Conservation (phyloP, 2,329 filamentous ascomycete species). For the Aspergillus neotritici region DNA sequence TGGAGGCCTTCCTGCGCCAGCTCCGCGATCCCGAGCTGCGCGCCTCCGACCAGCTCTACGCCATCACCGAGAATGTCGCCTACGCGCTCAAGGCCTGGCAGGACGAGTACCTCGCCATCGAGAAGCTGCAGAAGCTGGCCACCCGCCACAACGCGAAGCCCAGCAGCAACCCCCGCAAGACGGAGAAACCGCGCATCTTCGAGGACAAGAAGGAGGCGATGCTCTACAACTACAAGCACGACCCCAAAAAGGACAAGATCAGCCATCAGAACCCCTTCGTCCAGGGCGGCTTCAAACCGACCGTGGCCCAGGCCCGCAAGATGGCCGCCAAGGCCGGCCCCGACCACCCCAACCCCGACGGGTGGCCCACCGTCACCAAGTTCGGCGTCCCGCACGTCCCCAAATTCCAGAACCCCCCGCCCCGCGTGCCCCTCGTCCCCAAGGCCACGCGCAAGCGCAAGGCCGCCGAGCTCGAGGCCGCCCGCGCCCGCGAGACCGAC, state of each 20-base stretch:
- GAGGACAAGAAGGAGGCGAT: slow-evolving; percentile 58
- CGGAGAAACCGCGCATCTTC: slow-evolving; percentile 46
- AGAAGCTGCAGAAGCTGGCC: slow-evolving; percentile 45
- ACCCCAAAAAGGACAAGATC: slow-evolving; percentile 41
- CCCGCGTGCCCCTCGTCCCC: slow-evolving; percentile 18
- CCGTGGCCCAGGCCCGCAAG: slow-evolving; percentile 37
- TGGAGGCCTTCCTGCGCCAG: slow-evolving; percentile 33
- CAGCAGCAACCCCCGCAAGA: slow-evolving; percentile 47
- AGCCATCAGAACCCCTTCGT: slow-evolving; percentile 54
- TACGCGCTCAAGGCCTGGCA: slow-evolving; percentile 51
- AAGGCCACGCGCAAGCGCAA: slow-evolving; percentile 35
- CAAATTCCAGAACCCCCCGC: slow-evolving; percentile 30
- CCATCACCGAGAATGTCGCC: slow-evolving; percentile 51
- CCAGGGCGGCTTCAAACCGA: slow-evolving; percentile 47
- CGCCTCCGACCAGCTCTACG: slow-evolving; percentile 50
- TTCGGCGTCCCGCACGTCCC: slow-evolving; percentile 35
- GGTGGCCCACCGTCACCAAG: slow-evolving; percentile 34
- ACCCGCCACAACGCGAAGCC: slow-evolving; percentile 48
- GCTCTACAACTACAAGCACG: slow-evolving; percentile 56
- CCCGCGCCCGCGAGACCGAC: slow-evolving; percentile 24
- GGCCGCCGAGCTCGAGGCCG: slow-evolving; percentile 30
- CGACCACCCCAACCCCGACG: slow-evolving; percentile 38
- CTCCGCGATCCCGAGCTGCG: slow-evolving; percentile 37
- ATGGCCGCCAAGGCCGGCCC: slow-evolving; percentile 32
- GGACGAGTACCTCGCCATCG: slow-evolving; percentile 52